Evolutionary conservation across 805 yeast species (phyloP).

Genomic region (Hanseniaspora valbyensis): DNA sequence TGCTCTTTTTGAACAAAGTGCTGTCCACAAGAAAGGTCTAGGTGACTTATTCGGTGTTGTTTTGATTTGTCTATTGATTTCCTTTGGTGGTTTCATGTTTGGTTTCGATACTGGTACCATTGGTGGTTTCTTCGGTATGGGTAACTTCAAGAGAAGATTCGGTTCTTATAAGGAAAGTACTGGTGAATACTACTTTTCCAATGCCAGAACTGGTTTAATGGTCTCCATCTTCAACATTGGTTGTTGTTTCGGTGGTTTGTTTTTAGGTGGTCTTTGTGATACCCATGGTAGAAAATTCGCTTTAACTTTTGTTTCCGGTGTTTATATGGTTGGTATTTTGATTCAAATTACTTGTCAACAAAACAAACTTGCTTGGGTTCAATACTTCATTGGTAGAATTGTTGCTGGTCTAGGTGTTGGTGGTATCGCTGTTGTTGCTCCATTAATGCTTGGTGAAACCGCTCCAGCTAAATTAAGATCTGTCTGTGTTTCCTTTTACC

Average conservation of each 20-base stretch:
- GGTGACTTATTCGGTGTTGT: constrained; percentile 22
- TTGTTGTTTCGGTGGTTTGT: constrained; percentile 58
- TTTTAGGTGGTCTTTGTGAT: constrained; percentile 48
- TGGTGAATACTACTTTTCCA: constrained; percentile 34
- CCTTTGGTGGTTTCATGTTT: constrained; percentile 61
- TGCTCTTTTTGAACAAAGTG: constrained; percentile 11
- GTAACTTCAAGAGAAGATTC: constrained; percentile 42
- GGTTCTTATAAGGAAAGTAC: constrained; percentile 33
- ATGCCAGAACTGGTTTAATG: constrained; percentile 42
- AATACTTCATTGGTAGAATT: constrained; percentile 54
- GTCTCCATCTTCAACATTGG: constrained; percentile 54
- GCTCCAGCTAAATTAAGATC: constrained; percentile 54
- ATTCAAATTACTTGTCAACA: constrained; percentile 46
- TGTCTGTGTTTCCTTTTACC: constrained; percentile 50
- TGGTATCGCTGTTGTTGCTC: constrained; percentile 59
- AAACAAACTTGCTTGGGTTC: constrained; percentile 41
- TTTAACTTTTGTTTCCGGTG: constrained; percentile 40
- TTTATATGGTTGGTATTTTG: constrained; percentile 51
- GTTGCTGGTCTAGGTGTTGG: constrained; percentile 70
- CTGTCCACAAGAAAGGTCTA: constrained; percentile 16
- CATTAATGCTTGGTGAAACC: constrained; percentile 52
- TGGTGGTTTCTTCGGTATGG: constrained; percentile 58
- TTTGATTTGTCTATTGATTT: constrained; percentile 31
- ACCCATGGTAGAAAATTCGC: constrained; percentile 50
- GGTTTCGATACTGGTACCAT: constrained; percentile 76